Base-by-base conservation (phyloP, 139 green algal species). In the Auxenochlorella pyrenoidosa region DNA sequence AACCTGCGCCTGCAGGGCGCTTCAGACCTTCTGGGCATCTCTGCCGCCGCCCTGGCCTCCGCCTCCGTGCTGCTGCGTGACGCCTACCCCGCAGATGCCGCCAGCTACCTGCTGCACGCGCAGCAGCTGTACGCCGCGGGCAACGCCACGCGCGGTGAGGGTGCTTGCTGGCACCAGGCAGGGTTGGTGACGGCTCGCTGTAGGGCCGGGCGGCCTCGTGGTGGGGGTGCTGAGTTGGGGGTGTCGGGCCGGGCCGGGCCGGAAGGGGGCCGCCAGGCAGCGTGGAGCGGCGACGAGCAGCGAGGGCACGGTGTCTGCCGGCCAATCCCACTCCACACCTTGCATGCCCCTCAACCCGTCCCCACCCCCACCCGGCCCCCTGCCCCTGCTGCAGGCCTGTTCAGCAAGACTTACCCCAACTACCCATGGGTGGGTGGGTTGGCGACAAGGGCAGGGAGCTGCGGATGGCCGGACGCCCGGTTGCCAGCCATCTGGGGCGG, bases 81-180 rank as follows among this genome's bases (percentile, higher is more conserved):
- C 26, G 24, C 16, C 13, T 32, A 87, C 58, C 28, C 65, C 19
- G 30, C 60, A 34, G 93, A 95, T 80, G 88, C 89, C 21, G 73
- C 75, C n/a, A 51, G 65, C 2, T 86, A 93, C 34, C 38, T 95
- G 34, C 15, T 51, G 28, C 76, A 90, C 28, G 93, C 93, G 21
- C 58, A 77, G 36, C 73, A 93, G 60, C 68, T 96, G 13, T 96
- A 92, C 75, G 47, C 76, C 21, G 93, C 83, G 79, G 93, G 65
- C 1, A 79, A 79, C 12, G 36, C 41, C 5, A 91, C 80, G 16
- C 43, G 81, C 16, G 93, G 93, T 75, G 83, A 60, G 79, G 41
- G 75, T 0, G 41, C 36, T n/a, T n/a, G n/a, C n/a, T n/a, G n/a
- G n/a, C n/a, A n/a, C n/a, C n/a, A n/a, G n/a, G n/a, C n/a, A n/a